A percentile compares a stretch with the other conserved stretches of the same genome.
These are phyloP conservation scores for Fomitopsis pinicola DNA, from an alignment of 1,284 basidiomycete species.

Conservation along the genomic window DNA sequence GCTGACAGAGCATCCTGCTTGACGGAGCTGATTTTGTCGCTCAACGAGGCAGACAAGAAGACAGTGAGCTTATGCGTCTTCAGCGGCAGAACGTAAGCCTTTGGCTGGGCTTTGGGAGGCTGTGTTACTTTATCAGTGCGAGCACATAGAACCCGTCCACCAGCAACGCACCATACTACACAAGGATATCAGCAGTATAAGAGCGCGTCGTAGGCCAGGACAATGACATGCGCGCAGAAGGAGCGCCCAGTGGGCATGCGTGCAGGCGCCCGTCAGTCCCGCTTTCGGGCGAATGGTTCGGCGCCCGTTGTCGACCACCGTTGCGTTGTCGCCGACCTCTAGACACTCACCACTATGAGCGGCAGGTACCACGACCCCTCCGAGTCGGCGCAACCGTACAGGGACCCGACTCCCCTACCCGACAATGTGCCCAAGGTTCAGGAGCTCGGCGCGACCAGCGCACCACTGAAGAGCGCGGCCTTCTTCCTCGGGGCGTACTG, in stretches of 20 bases:
- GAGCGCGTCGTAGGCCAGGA: not conserved
- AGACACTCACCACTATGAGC: slow-evolving; percentile 41
- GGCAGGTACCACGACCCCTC: slow-evolving; percentile 38
- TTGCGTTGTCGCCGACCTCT: slow-evolving; percentile 3
- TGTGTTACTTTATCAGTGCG: slow-evolving; percentile 6
- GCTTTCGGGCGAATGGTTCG: not conserved
- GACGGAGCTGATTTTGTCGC: slow-evolving; percentile 48
- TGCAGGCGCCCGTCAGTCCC: not conserved
- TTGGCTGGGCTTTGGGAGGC: slow-evolving; percentile 39
- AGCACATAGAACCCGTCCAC: not conserved
- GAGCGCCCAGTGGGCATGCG: no score
- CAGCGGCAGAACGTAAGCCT: slow-evolving; percentile 59
- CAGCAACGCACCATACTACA: not conserved
- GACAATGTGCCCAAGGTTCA: slow-evolving; percentile 76
- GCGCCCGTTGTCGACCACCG: slow-evolving; percentile 1
- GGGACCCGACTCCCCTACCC: slow-evolving; percentile 74
- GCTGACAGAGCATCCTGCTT: slow-evolving; percentile 64
- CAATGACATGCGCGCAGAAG: not conserved
- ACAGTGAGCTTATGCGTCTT: slow-evolving; percentile 70
- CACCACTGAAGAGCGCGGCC: slow-evolving; percentile 92
- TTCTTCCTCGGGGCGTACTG: slow-evolving; percentile 98
- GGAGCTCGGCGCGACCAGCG: slow-evolving; percentile 91
- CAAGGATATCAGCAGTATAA: not conserved
- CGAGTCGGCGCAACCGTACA: slow-evolving; percentile 44
- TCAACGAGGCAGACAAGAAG: slow-evolving; percentile 50